phyloP scores from a whole-genome alignment of 2,329 filamentous ascomycete species.

The Apiospora koreana region DNA sequence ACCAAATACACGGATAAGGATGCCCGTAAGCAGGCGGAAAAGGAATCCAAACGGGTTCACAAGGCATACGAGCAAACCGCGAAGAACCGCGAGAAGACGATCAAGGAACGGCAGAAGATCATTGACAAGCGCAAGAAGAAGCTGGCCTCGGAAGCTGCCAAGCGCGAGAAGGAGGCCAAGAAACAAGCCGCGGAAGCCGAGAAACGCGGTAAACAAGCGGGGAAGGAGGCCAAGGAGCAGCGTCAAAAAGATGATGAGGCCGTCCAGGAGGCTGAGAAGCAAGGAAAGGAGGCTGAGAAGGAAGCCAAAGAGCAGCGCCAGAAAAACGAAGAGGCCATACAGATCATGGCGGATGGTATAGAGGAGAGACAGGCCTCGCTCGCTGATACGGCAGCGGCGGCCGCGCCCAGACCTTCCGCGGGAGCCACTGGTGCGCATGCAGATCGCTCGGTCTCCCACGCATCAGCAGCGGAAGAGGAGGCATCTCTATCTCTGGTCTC shows the following conservation, averaged over 20 bases:
- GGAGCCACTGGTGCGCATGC: background rate
- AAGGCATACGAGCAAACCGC: conserved; percentile 68
- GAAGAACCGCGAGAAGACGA: conserved; percentile 65
- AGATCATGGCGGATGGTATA: conserved; percentile 19
- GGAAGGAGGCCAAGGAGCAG: conserved; percentile 31
- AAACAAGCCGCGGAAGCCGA: conserved; percentile 30
- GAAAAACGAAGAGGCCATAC: conserved; percentile 23
- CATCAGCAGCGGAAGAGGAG: background rate
- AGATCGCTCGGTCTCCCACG: background rate
- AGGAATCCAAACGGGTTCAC: conserved; percentile 61
- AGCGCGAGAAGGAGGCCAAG: conserved; percentile 41
- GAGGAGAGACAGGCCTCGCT: conserved; percentile 31
- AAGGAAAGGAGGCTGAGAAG: background rate
- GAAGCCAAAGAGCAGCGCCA: conserved; percentile 10
- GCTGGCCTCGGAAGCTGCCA: conserved; percentile 40
- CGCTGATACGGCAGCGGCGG: conserved; percentile 6
- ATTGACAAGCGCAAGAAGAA: conserved; percentile 55
- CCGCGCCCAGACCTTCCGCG: background rate
- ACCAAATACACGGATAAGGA: conserved; percentile 63
- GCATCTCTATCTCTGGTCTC: background rate
- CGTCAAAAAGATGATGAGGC: conserved; percentile 24
- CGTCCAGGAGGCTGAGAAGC: conserved; percentile 13
- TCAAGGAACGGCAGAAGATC: conserved; percentile 64
- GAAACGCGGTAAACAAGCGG: conserved; percentile 38
- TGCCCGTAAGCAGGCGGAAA: conserved; percentile 67